phyloP scores from a whole-genome alignment of 257 asterid genomes.

The Catharanthus roseus region DNA sequence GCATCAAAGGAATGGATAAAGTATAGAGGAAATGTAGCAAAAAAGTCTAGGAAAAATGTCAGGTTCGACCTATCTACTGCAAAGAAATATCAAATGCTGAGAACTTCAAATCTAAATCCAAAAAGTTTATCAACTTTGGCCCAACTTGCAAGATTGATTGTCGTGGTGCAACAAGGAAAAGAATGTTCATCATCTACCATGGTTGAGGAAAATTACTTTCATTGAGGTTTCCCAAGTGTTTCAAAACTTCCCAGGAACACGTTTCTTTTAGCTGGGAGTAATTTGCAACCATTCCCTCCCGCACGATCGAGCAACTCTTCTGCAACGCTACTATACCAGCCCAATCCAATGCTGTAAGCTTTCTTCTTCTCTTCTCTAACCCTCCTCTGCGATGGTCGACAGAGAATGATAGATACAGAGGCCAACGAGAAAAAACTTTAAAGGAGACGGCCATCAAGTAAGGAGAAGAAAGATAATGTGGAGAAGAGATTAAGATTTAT shows the following conservation, averaged over 20 bases:
- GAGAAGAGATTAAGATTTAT: too few relatives aligned
- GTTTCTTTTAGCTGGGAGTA: neutral
- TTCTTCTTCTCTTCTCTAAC: too few relatives aligned
- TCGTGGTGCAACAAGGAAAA: neutral
- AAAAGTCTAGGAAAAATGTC: neutral
- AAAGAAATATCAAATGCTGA: neutral
- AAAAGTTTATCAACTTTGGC: neutral
- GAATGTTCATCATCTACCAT: constrained; percentile 7
- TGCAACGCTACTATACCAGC: too few relatives aligned
- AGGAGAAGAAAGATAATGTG: too few relatives aligned
- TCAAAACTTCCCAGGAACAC: constrained; percentile 6
- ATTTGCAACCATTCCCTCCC: too few relatives aligned
- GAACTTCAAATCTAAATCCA: neutral
- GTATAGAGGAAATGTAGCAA: neutral
- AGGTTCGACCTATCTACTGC: neutral
- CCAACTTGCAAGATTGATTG: constrained; percentile 3
- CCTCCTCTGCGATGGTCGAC: too few relatives aligned
- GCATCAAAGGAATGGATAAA: neutral
- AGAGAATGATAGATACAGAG: too few relatives aligned
- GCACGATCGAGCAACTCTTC: too few relatives aligned
- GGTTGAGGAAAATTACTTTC: neutral
- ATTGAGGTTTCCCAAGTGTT: neutral
- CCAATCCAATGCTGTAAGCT: too few relatives aligned
- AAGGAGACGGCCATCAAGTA: too few relatives aligned
- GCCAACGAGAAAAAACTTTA: too few relatives aligned